Evolutionary conservation across 192 early-diverging fungal species (phyloP), one percentile per base, ranked within the genome.

Genomic region (Coemansia reversa): DNA sequence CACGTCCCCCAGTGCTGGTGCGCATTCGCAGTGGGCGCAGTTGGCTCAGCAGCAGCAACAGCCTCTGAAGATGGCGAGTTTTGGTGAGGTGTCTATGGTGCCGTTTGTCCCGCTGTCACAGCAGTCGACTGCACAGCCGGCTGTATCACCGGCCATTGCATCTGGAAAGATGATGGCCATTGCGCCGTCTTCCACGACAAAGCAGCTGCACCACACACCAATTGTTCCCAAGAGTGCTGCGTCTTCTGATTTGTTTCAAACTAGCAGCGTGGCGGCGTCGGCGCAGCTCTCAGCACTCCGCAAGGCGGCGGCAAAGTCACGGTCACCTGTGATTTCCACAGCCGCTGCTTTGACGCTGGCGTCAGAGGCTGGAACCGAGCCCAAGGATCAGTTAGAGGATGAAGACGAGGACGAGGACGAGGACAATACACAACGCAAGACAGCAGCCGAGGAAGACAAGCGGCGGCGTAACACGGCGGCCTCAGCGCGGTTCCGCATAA

Each of bases 401-500:
- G 27, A 58, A n/a, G 42, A 54, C 14, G 39, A 35, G 54, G 22
- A 14, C 22, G 39, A 35, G 54, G 22, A 14, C 22, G 64, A 66
- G 6, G 56, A 54, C 14, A 65, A 49, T 19, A 67, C 57, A 39
- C 25, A 22, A n/a, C 63, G 67, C 48, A 23, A 75, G 64, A 32
- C 66, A 16, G 71, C 75, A 3, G 85, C 84, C 18, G 85, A 90
- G 59, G 90, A 89, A 54, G 94, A 98, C 76, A 98, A 98, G 83
- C 86, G 96, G 52, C 81, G 87, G 27, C 88, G 95, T 48, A 98
- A 98, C 84, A 98, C 94, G 5, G 94, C 88, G 19, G 96, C 96
- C 16, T 93, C 91, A 14, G 95, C 94, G 19, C 84, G 96, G 11
- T 98, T 98, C 87, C 85, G 96, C 18, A 84, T 91, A 55, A 95